phyloP scores from a whole-genome alignment of 2,329 filamentous ascomycete species.

The Penicillium fuscoglaucum region DNA sequence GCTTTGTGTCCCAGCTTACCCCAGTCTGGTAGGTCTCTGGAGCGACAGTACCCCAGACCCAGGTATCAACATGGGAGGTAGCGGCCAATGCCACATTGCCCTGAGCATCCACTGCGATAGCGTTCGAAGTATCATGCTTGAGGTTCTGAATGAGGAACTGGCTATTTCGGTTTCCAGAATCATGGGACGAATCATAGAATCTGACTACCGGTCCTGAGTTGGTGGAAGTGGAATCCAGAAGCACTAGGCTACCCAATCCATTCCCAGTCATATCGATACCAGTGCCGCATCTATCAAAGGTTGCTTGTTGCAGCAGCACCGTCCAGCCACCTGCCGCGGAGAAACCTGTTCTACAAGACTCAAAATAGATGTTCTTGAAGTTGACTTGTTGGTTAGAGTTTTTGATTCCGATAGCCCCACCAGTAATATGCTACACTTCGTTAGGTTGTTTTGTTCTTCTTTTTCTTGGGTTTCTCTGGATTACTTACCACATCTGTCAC shows the following conservation, averaged over 20 bases:
- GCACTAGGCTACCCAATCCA: constrained; percentile 27
- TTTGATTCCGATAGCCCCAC: constrained; percentile 32
- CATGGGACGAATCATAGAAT: constrained; percentile 33
- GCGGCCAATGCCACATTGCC: constrained; percentile 23
- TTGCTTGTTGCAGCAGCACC: constrained; percentile 28
- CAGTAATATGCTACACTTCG: constrained; percentile 23
- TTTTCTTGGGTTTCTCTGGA: not conserved
- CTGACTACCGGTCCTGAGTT: constrained; percentile 28
- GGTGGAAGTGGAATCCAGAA: constrained; percentile 31
- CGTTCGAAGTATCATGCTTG: constrained; percentile 22
- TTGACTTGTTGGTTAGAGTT: constrained; percentile 36
- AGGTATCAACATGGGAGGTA: constrained; percentile 28
- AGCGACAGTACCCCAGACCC: constrained; percentile 37
- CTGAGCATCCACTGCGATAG: constrained; percentile 32
- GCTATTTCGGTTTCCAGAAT: constrained; percentile 28
- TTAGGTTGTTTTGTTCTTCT: constrained; percentile 6
- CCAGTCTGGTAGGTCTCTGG: constrained; percentile 34
- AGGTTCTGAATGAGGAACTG: constrained; percentile 33
- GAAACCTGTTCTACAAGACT: constrained; percentile 58
- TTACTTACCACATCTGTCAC: constrained; percentile 30
- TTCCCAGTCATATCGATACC: constrained; percentile 34
- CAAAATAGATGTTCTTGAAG: constrained; percentile 56
- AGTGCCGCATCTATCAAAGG: constrained; percentile 30
- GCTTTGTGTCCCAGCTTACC: constrained; percentile 31
- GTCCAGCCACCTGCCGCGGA: constrained; percentile 36